Evolutionary conservation across 2,329 filamentous ascomycete genomes (phyloP), one percentile per base, ranked within the genome.

Genomic region (Rutstroemia sp.): DNA sequence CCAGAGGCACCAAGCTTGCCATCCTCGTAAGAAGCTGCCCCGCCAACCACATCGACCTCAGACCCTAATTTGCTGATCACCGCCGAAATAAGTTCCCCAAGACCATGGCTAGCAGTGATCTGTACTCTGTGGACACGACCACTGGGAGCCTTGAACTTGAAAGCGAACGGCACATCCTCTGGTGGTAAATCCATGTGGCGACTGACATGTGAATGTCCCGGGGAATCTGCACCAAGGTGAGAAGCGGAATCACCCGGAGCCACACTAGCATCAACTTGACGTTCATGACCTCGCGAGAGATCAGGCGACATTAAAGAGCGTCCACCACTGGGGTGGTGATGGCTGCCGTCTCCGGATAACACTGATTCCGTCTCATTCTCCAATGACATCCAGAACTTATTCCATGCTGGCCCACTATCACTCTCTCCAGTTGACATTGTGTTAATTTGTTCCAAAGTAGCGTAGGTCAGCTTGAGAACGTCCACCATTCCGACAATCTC

Each of bases 401-500:
- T 97, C 94, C 94, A 99, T 6, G 94, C 94, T 5, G 94, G 94
- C 0, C 94, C 94, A 10, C 53, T 55, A 73, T 99, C 94, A 65
- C 84, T 90, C 69, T 96, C 92, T 44, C 83, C 82, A 53, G 86
- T 91, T 42, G 82, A 85, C 86, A 99, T 97, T 58, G 89, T 91
- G 76, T 97, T 97, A 73, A 95, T 91, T 76, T 96, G 92, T 73
- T 99, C 94, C 53, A 99, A 81, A 5, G 94, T 99, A 50, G 94
- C 94, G 73, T 99, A 99, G 21, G 94, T 99, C 68, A 99, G 80
- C 76, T 97, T 97, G 60, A 99, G 82, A 58, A 99, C 94, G 73
- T 99, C 94, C 25, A 99, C 94, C 94, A 99, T 99, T 67, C 94
- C 94, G 57, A 99, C 94, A 69, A 99, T 99, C 73, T 99, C 94